A percentile compares a stretch with the other conserved stretches of the same genome.
Evolutionary conservation across 2,329 filamentous ascomycete genomes (phyloP).

Genomic region (Acephala macrosclerotiorum): DNA sequence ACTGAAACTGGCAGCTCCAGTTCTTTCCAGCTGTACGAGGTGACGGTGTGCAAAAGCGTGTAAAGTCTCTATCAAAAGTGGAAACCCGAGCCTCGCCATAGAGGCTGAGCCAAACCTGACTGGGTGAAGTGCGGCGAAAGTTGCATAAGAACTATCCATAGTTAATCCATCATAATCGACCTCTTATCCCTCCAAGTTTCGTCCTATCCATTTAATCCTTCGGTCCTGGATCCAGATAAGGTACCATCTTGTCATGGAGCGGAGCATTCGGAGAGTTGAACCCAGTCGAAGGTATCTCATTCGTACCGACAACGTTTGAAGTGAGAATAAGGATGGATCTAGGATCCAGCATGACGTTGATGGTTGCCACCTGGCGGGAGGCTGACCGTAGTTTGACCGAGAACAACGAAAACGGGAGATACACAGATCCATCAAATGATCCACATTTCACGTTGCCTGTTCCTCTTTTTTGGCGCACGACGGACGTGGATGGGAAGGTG

Average conservation of each 20-base stretch:
- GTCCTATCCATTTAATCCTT: constrained; percentile 17
- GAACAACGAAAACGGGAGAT: background rate
- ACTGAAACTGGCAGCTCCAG: constrained; percentile 36
- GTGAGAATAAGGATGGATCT: constrained; percentile 13
- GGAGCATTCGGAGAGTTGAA: constrained; percentile 21
- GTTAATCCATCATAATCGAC: background rate
- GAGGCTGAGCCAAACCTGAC: constrained; percentile 29
- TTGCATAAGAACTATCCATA: background rate
- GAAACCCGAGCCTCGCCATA: constrained; percentile 23
- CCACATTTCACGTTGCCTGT: constrained; percentile 27
- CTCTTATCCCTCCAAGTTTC: background rate
- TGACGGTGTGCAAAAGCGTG: constrained; percentile 33
- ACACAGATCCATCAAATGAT: constrained; percentile 17
- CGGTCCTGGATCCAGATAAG: constrained; percentile 26
- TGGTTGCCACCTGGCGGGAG: constrained; percentile 19
- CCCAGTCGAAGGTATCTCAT: constrained; percentile 10
- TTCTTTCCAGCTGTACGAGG: constrained; percentile 14
- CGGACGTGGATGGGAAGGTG: background rate
- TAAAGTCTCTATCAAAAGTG: constrained; percentile 41
- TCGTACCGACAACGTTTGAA: constrained; percentile 20
- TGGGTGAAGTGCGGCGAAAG: background rate
- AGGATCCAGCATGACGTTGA: constrained; percentile 34
- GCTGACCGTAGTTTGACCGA: constrained; percentile 31
- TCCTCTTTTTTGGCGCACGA: constrained; percentile 18
- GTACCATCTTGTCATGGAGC: constrained; percentile 24